Base-by-base conservation (phyloP, 176 grass and related monocot species). In the Aegilops sharonensis region DNA sequence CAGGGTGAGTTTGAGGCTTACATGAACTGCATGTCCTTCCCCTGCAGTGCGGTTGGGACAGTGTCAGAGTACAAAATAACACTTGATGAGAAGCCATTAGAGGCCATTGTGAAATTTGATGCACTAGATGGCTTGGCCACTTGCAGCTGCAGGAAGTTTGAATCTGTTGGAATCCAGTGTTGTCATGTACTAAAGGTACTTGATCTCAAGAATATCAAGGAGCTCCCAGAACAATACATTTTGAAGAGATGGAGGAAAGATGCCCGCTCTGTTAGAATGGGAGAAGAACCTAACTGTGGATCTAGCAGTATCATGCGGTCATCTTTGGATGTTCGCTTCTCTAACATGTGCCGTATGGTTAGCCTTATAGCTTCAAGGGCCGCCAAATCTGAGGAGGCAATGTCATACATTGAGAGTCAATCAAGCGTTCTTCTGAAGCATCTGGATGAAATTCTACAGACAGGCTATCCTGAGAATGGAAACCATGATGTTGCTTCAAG, bases 201-300 rank as follows among this genome's bases (percentile, higher is more conserved):
- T 77, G 95, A 97, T 81, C 87, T 97, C 69, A 94, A 94, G 80
- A 97, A 97, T 89, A 91, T 97, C n/a, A 97, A 97, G 87, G 95
- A 94, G 84, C 81, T 97, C 54, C 92, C 90, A 63, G 87, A 91
- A 52, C 92, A 94, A 61, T 97, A 97, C 60, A 97, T 97, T 85
- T 87, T 97, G 79, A 97, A 90, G 78, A 94, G 95, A 84, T 97
- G 95, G 95, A 89, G 83, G 32, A 94, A 94, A 88, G 92, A 97
- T 76, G 92, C 95, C 12, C 85, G 88, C 73, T 88, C 77, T 43
- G 42, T 71, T 72, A 87, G 78, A 85, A 78, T 88, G 52, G 77
- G 79, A 32, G 89, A 78, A 74, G 87, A 85, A 37, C 82, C 37
- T 77, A 57, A 45, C 8, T 81, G 54, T 86, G 85, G 72, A 66